phyloP scores from a whole-genome alignment of 495 filamentous ascomycete genomes.

The Patellaria atrata region DNA sequence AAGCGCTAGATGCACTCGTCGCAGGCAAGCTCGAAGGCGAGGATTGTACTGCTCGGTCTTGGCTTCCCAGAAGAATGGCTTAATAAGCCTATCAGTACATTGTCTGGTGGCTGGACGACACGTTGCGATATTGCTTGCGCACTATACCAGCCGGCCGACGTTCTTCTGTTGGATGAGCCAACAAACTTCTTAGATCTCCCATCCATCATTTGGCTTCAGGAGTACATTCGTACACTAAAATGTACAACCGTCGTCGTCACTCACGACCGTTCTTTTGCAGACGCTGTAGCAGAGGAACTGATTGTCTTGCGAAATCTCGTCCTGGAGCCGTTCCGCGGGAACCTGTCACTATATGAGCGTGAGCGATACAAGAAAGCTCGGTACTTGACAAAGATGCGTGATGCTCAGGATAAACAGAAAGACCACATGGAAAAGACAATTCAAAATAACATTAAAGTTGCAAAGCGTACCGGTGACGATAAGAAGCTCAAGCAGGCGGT shows the following conservation, averaged over 20 bases:
- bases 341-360: constrained; percentile 51
- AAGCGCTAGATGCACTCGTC: constrained; percentile 16
- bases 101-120: constrained; percentile 76
- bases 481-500: constrained; percentile 69
- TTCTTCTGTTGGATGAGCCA: constrained; percentile 75
- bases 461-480: constrained; percentile 58
- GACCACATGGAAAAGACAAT: constrained; percentile 66
- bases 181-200: constrained; percentile 75
- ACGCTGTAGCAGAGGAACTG: constrained; percentile 59
- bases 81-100: constrained; percentile 38
- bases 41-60: constrained; percentile 33
- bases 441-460: constrained; percentile 49
- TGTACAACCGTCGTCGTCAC: constrained; percentile 53
- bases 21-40: constrained; percentile 21
- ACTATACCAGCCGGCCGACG: constrained; percentile 55
- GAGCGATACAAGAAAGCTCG: constrained; percentile 49
- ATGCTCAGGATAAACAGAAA: constrained; percentile 61
- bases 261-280: constrained; percentile 64
- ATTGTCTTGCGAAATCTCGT: constrained; percentile 55
- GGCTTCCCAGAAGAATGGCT: constrained; percentile 53
- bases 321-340: constrained; percentile 54
- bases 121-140: constrained; percentile 50
- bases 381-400: constrained; percentile 57
- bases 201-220: constrained; percentile 71
- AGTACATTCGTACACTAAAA: constrained; percentile 42